phyloP scores from a whole-genome alignment of 352 stramenopile species.

The Blastocystis sp. region DNA sequence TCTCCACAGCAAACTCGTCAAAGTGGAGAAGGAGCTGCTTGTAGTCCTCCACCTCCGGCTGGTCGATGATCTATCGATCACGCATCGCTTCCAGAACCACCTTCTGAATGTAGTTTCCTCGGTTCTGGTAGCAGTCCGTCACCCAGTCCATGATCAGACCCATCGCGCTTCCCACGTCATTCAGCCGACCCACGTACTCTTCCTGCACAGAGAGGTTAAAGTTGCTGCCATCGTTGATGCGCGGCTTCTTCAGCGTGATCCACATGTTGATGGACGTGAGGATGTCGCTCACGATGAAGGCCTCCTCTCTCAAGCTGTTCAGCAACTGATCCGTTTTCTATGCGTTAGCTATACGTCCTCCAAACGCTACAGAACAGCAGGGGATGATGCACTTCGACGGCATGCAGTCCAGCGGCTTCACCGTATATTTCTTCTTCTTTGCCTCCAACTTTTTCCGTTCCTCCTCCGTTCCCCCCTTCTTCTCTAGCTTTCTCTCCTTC shows the following conservation, averaged over 20 bases:
- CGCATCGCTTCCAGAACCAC: not conserved
- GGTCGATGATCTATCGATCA: constrained; percentile 8
- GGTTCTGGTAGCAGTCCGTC: not conserved
- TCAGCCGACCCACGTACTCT: constrained; percentile 20
- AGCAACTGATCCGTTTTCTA: constrained; percentile 14
- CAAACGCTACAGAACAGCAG: not conserved
- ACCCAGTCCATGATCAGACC: not conserved
- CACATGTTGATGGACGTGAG: constrained; percentile 70
- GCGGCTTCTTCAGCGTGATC: constrained; percentile 70
- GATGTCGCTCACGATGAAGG: not conserved
- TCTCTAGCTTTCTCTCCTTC: constrained; percentile 45
- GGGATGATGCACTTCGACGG: constrained; percentile 9
- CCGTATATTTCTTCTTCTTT: not conserved
- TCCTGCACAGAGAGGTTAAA: constrained; percentile 69
- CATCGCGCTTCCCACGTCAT: not conserved
- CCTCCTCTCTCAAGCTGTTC: constrained; percentile 15
- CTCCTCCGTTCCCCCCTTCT: not conserved
- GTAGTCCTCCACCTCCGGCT: constrained; percentile 28
- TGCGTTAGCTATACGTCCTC: not conserved
- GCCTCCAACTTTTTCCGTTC: not conserved
- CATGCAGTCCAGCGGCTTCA: not conserved
- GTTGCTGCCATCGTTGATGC: constrained; percentile 72
- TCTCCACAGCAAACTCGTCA: constrained; percentile 12
- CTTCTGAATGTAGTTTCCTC: constrained; percentile 13
- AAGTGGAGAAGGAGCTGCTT: not conserved